Base-by-base conservation (phyloP, 1,284 basidiomycete species). In the Mycena citricolor region DNA sequence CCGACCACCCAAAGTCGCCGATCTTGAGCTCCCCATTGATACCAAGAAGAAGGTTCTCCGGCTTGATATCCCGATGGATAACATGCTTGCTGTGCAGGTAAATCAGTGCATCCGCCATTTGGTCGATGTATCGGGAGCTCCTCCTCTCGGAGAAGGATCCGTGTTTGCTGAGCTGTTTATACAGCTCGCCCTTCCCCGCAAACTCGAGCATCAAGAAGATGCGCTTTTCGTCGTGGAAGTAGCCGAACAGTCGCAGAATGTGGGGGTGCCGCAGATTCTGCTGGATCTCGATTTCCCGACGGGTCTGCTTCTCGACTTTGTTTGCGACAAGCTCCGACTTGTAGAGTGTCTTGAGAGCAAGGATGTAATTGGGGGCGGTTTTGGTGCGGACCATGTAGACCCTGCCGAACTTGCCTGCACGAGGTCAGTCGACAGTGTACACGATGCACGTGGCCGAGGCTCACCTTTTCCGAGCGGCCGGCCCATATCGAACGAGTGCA, bases 341-440 rank as follows among this genome's bases (percentile, higher is more conserved):
- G 77, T 97, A 97, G 47, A 98, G 75, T 56, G 91, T 94, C 69
- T 99, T 99, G 66, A 99, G 83, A 8, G 95, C 97, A 57, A 99
- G 82, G 60, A 98, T 97, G 72, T 94, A 99, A 51, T 83, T 82
- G 0, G 91, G 90, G 50, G 86, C 79, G 43, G 73, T 66, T 61
- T 93, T 94, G 4, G 97, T 99, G 39, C 95, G 84, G 30, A 97
- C 94, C 83, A 99, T 94, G 74, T 99, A 99, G 20, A 99, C 97
- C 0, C 94, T 89, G 0, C 97, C 97, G 58, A 99, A 99, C 70
- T 98, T 98, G 49, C 97, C 51, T 52, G 16, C 8, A 14, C 7
- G 24, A 6, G 25, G n/a, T 26, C 11, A 44, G 19, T 4, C 13
- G 29, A 25, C 6, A 38, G 25, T 14, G 4, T 4, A 20, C 12